Base-by-base conservation (phyloP, 2,329 filamentous ascomycete species). In the Botrytis aclada region DNA sequence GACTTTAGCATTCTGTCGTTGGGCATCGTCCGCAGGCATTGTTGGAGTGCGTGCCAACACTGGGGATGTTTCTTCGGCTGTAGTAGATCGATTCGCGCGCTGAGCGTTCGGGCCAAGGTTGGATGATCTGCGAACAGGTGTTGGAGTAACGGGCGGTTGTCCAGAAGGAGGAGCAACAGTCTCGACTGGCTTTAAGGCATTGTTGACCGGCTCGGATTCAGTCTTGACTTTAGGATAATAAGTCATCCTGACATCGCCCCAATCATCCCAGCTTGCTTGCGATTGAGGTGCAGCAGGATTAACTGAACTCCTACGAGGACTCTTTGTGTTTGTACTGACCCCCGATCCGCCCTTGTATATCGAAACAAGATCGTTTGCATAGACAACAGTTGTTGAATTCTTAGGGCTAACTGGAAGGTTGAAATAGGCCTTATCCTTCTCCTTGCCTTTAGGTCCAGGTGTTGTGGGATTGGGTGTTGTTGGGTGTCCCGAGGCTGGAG, bases 291-390 rank as follows among this genome's bases (percentile, higher is more conserved):
- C 61, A 29, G 75, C 71, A 20, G 70, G 39, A 79, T 67, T 18
- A 74, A 76, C 79, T 72, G 45, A 51, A 22, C 80, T 81, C 75
- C 80, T 79, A 58, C 78, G 76, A 73, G 75, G 70, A 41, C 75
- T 76, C 37, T 79, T 78, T 32, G 81, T 78, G 39, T 79, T 80
- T 60, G 77, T 78, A 67, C 79, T 78, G 32, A 81, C 78, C 7
- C 80, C 79, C 63, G 77, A 79, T n/a, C 80, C 87, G 37, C 88
- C 86, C 72, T 90, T 90, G 69, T 91, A 90, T 72, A 98, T 85
- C 20, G 91, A 88, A 47, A 92, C 89, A 71, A 99, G 84, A 81
- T 99, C 94, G 76, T 95, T 95, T n/a, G 93, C 92, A 81, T 93
- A 90, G 82, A 92, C 88, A 45, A 87, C 85, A 9, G 86, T 86